Percentiles rank a stretch among this genome's conserved stretches.
Evolutionary conservation across 768 basidiomycete genomes (phyloP).

Genomic region (Xerocomus brunneocitrinus): DNA sequence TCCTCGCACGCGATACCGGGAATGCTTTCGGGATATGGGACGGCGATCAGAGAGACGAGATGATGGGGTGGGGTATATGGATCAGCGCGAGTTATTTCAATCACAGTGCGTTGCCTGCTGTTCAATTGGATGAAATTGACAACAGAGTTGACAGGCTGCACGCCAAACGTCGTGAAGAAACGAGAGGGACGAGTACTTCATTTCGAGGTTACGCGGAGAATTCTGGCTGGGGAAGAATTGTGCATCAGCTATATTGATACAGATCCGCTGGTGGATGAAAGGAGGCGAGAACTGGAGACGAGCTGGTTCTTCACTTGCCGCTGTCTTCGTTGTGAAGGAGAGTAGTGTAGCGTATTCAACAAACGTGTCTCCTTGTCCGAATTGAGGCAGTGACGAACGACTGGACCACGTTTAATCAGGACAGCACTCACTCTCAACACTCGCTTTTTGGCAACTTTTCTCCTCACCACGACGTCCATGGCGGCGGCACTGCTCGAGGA

Average conservation of each 20-base stretch:
- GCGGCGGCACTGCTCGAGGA: constrained; percentile 12
- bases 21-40: constrained; percentile 73
- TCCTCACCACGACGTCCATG: constrained; percentile 19
- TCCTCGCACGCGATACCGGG: constrained; percentile 56
- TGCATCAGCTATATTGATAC: constrained; percentile 54
- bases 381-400: background rate
- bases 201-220: constrained; percentile 42
- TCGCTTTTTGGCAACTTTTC: background rate
- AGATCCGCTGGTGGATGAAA: constrained; percentile 28
- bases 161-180: constrained; percentile 47
- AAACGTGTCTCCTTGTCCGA: background rate
- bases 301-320: constrained; percentile 57
- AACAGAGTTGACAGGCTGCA: constrained; percentile 39
- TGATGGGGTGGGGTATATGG: constrained; percentile 66
- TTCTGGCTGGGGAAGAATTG: constrained; percentile 50
- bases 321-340: constrained; percentile 42
- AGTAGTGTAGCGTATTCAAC: background rate
- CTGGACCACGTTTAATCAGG: constrained; percentile 19
- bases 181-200: constrained; percentile 41
- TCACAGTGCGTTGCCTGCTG: constrained; percentile 42
- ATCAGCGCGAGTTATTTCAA: constrained; percentile 63
- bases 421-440: constrained; percentile 4
- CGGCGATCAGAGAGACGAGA: constrained; percentile 43
- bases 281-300: constrained; percentile 38
- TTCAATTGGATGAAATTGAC: background rate